Percentiles rank a stretch among this genome's conserved stretches.
Conservation (phyloP, 495 filamentous ascomycete species). For the Aspergillus sparsus region DNA sequence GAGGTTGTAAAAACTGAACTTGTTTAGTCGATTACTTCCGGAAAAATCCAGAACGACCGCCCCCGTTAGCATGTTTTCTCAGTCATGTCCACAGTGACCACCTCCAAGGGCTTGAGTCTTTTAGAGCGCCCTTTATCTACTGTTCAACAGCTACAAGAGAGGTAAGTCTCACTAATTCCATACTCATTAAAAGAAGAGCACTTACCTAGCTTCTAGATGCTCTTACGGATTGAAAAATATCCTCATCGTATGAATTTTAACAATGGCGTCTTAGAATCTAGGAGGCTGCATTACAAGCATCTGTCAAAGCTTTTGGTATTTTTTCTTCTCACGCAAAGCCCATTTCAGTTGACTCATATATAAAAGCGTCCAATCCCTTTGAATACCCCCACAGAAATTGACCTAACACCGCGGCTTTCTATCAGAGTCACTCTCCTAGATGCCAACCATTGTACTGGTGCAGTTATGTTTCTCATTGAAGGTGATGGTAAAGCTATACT, state of each 20-base stretch:
- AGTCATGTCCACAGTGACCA: slow-evolving; percentile 95
- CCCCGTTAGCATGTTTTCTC: slow-evolving; percentile 84
- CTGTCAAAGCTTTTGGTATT: slow-evolving; percentile 65
- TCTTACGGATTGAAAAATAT: slow-evolving; percentile 74
- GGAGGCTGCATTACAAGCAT: slow-evolving; percentile 70
- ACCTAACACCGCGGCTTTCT: slow-evolving; percentile 63
- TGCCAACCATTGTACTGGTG: slow-evolving; percentile 89
- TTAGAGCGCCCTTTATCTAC: slow-evolving; percentile 79
- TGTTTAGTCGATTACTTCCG: slow-evolving; percentile 81
- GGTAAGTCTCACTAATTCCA: slow-evolving; percentile 38
- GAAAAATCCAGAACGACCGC: slow-evolving; percentile 47
- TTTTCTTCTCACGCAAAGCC: neutral
- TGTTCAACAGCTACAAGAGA: slow-evolving; percentile 84
- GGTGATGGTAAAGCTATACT: slow-evolving; percentile 71
- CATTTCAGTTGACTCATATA: slow-evolving; percentile 1
- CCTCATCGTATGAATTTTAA: slow-evolving; percentile 78
- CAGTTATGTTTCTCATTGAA: slow-evolving; percentile 94
- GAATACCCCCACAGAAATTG: slow-evolving; percentile 76
- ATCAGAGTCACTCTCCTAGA: slow-evolving; percentile 84
- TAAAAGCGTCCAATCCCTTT: slow-evolving; percentile 75
- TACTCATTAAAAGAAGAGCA: neutral
- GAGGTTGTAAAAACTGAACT: slow-evolving; percentile 4
- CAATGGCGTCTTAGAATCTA: slow-evolving; percentile 72
- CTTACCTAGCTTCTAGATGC: slow-evolving; percentile 39
- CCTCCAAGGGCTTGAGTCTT: slow-evolving; percentile 76